Base-by-base conservation (phyloP, 2,329 filamentous ascomycete species). In the Aspergillus texensis region DNA sequence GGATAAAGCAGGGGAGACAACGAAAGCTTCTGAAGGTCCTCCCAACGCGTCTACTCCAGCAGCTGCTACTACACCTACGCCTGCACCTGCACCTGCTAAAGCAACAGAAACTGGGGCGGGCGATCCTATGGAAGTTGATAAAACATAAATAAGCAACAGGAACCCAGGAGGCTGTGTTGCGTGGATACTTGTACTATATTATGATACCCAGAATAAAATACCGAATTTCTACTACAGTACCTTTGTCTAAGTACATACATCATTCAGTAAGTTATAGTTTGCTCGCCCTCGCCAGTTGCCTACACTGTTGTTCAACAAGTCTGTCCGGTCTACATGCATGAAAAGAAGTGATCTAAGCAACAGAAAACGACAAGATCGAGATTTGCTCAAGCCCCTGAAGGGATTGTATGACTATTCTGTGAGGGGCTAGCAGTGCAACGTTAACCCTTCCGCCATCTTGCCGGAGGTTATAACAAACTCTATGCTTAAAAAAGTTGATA, bases 91-190 rank as follows among this genome's bases (percentile, higher is more conserved):
- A 19, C 30, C 63, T 28, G 24, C 26, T 28, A 28, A 28, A 28
- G 45, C 61, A 28, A 55, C 63, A 41, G 54, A 64, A 57, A 45
- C 59, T 16, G 61, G 58, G 30, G 30, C 60, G 34, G 62, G 62
- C 43, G 65, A 66, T 58, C 52, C 66, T 28, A 69, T 70, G 67
- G 68, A 64, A 43, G 39, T 68, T 32, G 68, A 70, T 53, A 67
- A 67, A 41, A 21, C 39, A 24, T 65, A 58, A 41, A 60, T 19
- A 21, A 48, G 30, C 30, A 32, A 36, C 30, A 14, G 19, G n/a
- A 26, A 50, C 26, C 14, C 26, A 19, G 46, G 26, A 50, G 16
- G 28, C 48, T 52, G 28, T 32, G 28, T 32, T 52, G 26, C 10
- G 19, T 10, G n/a, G 19, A 28, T 52, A 32, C 10, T 24, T 52